Evolutionary conservation across 2,329 filamentous ascomycete species (phyloP).

Genomic region (Pseudonectria buxi): DNA sequence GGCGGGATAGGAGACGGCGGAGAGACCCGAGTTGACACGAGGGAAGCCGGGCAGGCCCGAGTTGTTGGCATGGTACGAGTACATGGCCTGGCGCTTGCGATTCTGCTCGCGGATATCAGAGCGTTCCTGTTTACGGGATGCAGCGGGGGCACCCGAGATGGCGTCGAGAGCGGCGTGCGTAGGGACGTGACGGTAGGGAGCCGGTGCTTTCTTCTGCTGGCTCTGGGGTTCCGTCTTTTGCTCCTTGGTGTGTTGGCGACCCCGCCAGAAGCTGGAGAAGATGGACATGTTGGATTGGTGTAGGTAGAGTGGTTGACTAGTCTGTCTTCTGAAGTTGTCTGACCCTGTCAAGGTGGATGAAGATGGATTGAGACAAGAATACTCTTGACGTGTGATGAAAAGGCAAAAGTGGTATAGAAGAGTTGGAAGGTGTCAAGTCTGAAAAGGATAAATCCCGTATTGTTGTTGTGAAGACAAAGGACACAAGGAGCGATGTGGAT

Average conservation of each 20-base stretch:
- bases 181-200: constrained; percentile 54
- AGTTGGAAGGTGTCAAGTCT: no score
- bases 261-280: constrained; percentile 46
- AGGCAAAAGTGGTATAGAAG: no score
- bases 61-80: constrained; percentile 30
- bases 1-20: constrained; percentile 40
- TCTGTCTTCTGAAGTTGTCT: no score
- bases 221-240: constrained; percentile 42
- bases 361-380: not conserved
- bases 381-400: no score
- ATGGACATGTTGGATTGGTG: constrained; percentile 44
- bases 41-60: constrained; percentile 33
- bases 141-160: constrained; percentile 45
- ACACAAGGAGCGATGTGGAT: no score
- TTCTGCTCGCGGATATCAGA: constrained; percentile 44
- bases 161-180: constrained; percentile 56
- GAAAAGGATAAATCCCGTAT: no score
- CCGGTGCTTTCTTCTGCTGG: constrained; percentile 30
- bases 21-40: constrained; percentile 42
- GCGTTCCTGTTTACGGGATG: constrained; percentile 42
- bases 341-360: no score
- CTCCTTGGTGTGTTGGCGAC: constrained; percentile 50
- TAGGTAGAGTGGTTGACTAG: not conserved
- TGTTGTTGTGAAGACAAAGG: no score
- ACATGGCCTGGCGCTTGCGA: constrained; percentile 42